Conservation (phyloP, 1,284 basidiomycete species). For the Neonothopanus nambi region DNA sequence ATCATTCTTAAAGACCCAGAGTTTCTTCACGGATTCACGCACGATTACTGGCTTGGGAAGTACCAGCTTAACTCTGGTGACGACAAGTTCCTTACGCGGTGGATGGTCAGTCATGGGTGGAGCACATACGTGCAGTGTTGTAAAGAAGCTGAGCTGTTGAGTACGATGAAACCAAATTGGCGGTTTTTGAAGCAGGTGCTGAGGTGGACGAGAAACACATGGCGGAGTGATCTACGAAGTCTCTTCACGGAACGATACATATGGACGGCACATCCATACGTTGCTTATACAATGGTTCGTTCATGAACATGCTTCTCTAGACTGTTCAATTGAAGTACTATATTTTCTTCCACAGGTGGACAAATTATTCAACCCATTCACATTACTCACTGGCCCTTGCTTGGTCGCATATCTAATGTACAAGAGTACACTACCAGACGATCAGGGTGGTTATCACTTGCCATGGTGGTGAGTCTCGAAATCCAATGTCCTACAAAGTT, state of each 20-base stretch:
- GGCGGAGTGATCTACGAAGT: conserved; percentile 85
- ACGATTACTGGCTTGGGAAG: conserved; percentile 90
- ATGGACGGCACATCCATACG: conserved; percentile 89
- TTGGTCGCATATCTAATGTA: conserved; percentile 77
- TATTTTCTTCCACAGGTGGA: conserved; percentile 58
- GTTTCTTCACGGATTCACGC: conserved; percentile 89
- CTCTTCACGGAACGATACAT: conserved; percentile 86
- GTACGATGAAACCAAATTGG: conserved; percentile 97
- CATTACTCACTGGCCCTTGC: conserved; percentile 79
- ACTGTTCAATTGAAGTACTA: background rate
- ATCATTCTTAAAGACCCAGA: conserved; percentile 93
- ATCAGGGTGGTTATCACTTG: conserved; percentile 81
- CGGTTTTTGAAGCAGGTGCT: conserved; percentile 91
- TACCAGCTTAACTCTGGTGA: conserved; percentile 92
- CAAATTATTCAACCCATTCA: conserved; percentile 90
- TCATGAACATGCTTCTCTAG: conserved; percentile 9
- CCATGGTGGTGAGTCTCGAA: conserved; percentile 75
- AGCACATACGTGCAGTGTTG: conserved; percentile 91
- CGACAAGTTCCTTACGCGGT: conserved; percentile 93
- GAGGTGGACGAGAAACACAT: conserved; percentile 91
- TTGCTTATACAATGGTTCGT: conserved; percentile 85
- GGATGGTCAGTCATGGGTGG: conserved; percentile 96
- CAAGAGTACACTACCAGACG: conserved; percentile 72
- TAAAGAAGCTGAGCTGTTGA: conserved; percentile 85
- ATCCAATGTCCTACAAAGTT: no score